phyloP scores from a whole-genome alignment of 495 filamentous ascomycete genomes.

The Penicillium canescens region DNA sequence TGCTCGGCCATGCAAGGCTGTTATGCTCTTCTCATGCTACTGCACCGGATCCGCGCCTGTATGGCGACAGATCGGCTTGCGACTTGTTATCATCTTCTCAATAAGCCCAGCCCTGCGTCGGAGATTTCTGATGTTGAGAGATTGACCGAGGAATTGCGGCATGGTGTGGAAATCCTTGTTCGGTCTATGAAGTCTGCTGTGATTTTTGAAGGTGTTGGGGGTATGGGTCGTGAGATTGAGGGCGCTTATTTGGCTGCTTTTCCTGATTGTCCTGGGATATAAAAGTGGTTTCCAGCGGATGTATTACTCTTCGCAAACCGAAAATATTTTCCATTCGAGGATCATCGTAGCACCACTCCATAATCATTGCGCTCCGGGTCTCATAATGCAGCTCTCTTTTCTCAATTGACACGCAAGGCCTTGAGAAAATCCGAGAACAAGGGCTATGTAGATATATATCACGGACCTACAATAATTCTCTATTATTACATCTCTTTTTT shows the following conservation, averaged over 20 bases:
- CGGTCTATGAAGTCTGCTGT: slow-evolving; percentile 33
- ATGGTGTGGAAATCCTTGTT: slow-evolving; percentile 40
- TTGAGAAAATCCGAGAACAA: too few species aligned
- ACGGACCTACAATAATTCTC: too few species aligned
- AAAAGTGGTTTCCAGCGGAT: background rate
- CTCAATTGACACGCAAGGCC: too few species aligned
- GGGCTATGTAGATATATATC: too few species aligned
- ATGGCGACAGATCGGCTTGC: slow-evolving; percentile 13
- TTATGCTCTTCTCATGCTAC: slow-evolving; percentile 51
- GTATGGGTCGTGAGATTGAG: slow-evolving; percentile 25
- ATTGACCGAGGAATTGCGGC: slow-evolving; percentile 42
- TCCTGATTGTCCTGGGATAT: slow-evolving; percentile 10
- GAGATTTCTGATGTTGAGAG: slow-evolving; percentile 36
- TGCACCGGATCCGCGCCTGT: slow-evolving; percentile 32
- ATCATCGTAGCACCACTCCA: too few species aligned
- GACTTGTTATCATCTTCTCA: slow-evolving; percentile 22
- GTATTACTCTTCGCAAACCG: too few species aligned
- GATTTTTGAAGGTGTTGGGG: slow-evolving; percentile 23
- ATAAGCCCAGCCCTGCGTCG: slow-evolving; percentile 22
- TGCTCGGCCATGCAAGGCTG: slow-evolving; percentile 55
- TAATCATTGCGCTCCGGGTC: too few species aligned
- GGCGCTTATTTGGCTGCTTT: slow-evolving; percentile 19
- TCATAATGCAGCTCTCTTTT: too few species aligned
- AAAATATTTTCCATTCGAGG: too few species aligned
- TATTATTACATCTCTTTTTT: too few species aligned